Evolutionary conservation across 495 filamentous ascomycete genomes (phyloP), one percentile per base, ranked within the genome.

Genomic region (Lentithecium fluviatile): DNA sequence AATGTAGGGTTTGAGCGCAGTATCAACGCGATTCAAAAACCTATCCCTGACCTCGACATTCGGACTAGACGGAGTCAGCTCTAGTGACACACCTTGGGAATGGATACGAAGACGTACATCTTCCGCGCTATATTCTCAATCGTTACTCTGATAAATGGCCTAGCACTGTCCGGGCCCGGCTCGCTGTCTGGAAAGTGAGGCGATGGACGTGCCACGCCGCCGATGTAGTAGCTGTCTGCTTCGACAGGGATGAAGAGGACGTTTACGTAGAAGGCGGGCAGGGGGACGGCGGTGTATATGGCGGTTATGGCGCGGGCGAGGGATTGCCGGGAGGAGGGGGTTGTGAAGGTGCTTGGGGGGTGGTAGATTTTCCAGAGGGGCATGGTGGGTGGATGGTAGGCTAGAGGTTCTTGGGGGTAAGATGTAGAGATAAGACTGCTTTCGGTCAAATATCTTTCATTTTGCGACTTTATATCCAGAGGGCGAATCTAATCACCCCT

Each of bases 191-290:
- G 8, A 20, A 15, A 45, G 8, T 34, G 19, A 7, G 37, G 19
- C 8, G 66, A 65, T 3, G 52, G 56, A 10, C 47, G 62, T 7
- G 57, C 15, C 1, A 56, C 26, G 45, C 54, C 62, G 43, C 63
- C 64, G 48, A 56, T 66, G 66, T 68, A 77, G 57, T 66, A 66
- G 53, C 55, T 56, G 11, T 36, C 23, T 6, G 53, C 19, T 3
- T 60, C 61, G 21, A 76, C 37, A 8, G 64, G 47, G 48, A 71
- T 58, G 69, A 74, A 77, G 37, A 71, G 52, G 36, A 75, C 62
- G 47, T 70, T 59, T 1, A 76, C 73, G 56, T 77, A 77, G 48
- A 76, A 76, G 23, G 72, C 69, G 15, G 75, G 73, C n/a, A 77
- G 66, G 38, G 58, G 61, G 45, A 54, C n/a, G 45, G 37, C 23